phyloP scores from a whole-genome alignment of 805 yeast genomes.

The Candida adriatica region DNA sequence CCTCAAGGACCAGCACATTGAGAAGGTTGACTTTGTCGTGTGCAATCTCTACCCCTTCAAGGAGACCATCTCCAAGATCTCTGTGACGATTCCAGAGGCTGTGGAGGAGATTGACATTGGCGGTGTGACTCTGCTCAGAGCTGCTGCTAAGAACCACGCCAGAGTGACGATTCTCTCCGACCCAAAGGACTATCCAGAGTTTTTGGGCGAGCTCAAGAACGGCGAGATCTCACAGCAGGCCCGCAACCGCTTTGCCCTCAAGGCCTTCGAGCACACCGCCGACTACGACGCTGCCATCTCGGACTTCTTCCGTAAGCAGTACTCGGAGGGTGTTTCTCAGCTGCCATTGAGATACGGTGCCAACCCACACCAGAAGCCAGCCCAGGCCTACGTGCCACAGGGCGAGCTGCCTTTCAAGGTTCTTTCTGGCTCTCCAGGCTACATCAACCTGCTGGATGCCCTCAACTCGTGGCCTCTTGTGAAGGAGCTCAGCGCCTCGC shows the following conservation, averaged over 20 bases:
- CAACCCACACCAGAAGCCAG: constrained; percentile 98
- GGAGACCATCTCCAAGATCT: constrained; percentile 92
- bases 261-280: constrained; percentile 98
- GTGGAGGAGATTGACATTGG: constrained; percentile 99
- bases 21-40: constrained; percentile 93
- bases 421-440: constrained; percentile 92
- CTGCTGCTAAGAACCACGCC: constrained; percentile 97
- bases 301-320: constrained; percentile 96
- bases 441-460: constrained; percentile 93
- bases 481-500: constrained; percentile 89
- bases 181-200: constrained; percentile 86
- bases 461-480: constrained; percentile 98
- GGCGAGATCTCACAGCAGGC: constrained; percentile 70
- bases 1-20: constrained; percentile 81
- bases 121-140: constrained; percentile 94
- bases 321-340: constrained; percentile 84
- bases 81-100: constrained; percentile 94
- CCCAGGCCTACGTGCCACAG: constrained; percentile 86
- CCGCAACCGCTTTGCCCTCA: constrained; percentile 81
- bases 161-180: constrained; percentile 94
- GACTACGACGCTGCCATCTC: constrained; percentile 94
- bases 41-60: constrained; percentile 98
- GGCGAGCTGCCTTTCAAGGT: constrained; percentile 94
- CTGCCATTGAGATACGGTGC: constrained; percentile 97
- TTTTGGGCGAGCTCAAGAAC: constrained; percentile 64